Base-by-base conservation (phyloP, 2,329 filamentous ascomycete species). In the Penicillium sumatraense region DNA sequence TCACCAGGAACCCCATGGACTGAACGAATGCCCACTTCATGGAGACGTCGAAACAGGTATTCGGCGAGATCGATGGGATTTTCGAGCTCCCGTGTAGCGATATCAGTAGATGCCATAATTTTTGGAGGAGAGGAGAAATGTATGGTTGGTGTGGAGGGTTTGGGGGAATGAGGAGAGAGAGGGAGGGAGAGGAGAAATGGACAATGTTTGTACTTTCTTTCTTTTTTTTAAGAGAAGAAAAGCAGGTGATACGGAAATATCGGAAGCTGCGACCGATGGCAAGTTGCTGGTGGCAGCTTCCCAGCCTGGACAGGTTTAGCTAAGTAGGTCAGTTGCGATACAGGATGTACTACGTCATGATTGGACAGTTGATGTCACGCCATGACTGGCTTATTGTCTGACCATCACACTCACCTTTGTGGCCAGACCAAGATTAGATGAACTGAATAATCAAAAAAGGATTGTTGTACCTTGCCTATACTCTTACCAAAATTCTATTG, bases 1-100 rank as follows among this genome's bases (percentile, higher is more conserved):
- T 91, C 89, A 16, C 75, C 81, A 23, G 82, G 81, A 16, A 83
- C 73, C 27, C 81, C 81, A 64, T 83, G 80, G 24, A 83, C 70
- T 6, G 78, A 73, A 40, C 75, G 72, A 33, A 83, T 71, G 16
- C 81, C 81, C 26, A 81, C 72, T 63, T 83, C 73, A 53, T 75
- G 69, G 14, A 83, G 71, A 46, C 81, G 75, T 23, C 71, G 71
- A 65, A 81, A 82, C 20, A 83, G 72, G 60, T 82, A 83, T 55
- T 81, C 75, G 7, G 73, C 73, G 21, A 80, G 65, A 53, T 79
- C 75, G 18, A 81, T 65, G 24, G 78, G 76, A 27, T 74, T 69
- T 54, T 72, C 71, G 44, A 80, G 73, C 63, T 78, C 77, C 45
- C 67, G 70, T 3, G 74, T 76, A 54, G 72, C 70, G 57, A 80